Evolutionary conservation across 148 eudicot species (phyloP).

Genomic region (Fallopia convolvulus): DNA sequence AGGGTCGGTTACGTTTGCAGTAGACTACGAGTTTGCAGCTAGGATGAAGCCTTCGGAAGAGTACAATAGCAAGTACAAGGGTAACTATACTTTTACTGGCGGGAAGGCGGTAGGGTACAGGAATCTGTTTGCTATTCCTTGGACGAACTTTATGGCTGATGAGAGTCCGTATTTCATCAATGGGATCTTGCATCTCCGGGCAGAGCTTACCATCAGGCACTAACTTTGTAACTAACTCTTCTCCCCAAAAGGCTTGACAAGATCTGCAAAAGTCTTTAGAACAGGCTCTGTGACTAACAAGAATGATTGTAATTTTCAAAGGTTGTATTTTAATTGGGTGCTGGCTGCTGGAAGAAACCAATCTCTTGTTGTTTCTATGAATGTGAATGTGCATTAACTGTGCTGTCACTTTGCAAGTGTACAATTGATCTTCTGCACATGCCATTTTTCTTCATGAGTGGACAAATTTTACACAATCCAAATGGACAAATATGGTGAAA

Average conservation of each 20-base stretch:
- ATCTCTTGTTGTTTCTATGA: not conserved
- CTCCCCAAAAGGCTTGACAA: not conserved
- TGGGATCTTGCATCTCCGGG: slow-evolving; percentile 64
- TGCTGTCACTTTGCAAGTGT: not conserved
- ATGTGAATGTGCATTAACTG: slow-evolving; percentile 7
- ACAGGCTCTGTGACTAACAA: slow-evolving; percentile 12
- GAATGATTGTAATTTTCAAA: slow-evolving; percentile 1
- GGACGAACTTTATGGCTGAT: slow-evolving; percentile 86
- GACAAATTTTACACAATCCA: not conserved
- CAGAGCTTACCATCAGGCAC: slow-evolving; percentile 80
- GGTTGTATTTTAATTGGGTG: not conserved
- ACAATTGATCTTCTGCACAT: not conserved
- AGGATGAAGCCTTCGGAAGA: slow-evolving; percentile 77
- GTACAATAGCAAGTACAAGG: slow-evolving; percentile 75
- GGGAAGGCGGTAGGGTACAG: slow-evolving; percentile 93
- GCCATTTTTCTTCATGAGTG: not conserved
- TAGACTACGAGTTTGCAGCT: slow-evolving; percentile 87
- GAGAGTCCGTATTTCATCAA: slow-evolving; percentile 84
- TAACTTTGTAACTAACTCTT: slow-evolving; percentile 14
- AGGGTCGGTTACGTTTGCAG: slow-evolving; percentile 77
- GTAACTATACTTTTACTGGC: slow-evolving; percentile 83
- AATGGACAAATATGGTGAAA: no score
- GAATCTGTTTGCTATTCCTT: slow-evolving; percentile 71
- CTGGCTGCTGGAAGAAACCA: not conserved
- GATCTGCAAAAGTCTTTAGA: not conserved